Base-by-base conservation (phyloP, 805 yeast species). In the Candida adriatica region DNA sequence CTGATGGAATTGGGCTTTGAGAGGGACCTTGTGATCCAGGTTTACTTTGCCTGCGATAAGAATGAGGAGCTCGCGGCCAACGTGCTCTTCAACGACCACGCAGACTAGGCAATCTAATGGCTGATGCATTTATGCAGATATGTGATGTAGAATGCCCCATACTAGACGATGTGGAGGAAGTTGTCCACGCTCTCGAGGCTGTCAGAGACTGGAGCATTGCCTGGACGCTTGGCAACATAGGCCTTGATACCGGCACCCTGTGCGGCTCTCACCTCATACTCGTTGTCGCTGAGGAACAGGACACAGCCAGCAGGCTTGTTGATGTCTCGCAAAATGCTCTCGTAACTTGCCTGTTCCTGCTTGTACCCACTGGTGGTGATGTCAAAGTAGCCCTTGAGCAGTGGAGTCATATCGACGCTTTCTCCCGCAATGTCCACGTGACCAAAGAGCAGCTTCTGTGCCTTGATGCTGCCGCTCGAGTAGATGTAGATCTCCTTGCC, bases 61-160 rank as follows among this genome's bases (percentile, higher is more conserved):
- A 86, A 92, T 60, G 98, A 92, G 64, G 96, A 90, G 64, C 73
- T 85, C 49, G 87, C 98, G 26, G 98, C 97, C 15, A 92, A 92
- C 62, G 74, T 86, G 52, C 67, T 92, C 47, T 83, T 92, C 51
- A 71, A 69, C 51, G 79, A 72, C 39, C 73, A 70, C 32, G 62
- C 62, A 29, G 62, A 60, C 31, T 47, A 38, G 24, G 7, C 15
- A 8, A 23, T 9, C 8, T 19, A n/a, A n/a, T n/a, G n/a, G n/a
- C n/a, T n/a, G n/a, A n/a, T n/a, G n/a, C n/a, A n/a, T n/a, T n/a
- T n/a, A n/a, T n/a, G n/a, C n/a, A n/a, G n/a, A n/a, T n/a, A n/a
- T n/a, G n/a, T n/a, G n/a, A n/a, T n/a, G n/a, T n/a, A n/a, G n/a
- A n/a, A n/a, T n/a, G n/a, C n/a, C n/a, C n/a, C n/a, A n/a, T n/a